phyloP scores from a whole-genome alignment of 2,329 filamentous ascomycete species.

The Sarocladium kiliense region DNA sequence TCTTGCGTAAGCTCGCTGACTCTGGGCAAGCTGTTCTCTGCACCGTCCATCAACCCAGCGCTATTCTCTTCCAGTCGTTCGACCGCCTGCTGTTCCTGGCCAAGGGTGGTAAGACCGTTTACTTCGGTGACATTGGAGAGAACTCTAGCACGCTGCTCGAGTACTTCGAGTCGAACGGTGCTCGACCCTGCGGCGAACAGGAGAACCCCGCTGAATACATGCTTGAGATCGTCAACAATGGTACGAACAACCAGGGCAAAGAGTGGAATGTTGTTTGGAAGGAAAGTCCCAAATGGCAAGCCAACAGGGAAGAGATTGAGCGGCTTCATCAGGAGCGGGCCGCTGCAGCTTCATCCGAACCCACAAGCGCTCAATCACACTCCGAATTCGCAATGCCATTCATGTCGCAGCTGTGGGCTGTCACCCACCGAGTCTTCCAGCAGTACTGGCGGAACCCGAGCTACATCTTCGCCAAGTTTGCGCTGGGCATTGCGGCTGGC shows the following conservation, averaged over 20 bases:
- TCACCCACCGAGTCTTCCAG: conserved; percentile 66
- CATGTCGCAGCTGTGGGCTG: conserved; percentile 55
- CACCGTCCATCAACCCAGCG: conserved; percentile 51
- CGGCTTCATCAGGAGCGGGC: conserved; percentile 49
- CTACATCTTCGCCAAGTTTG: conserved; percentile 71
- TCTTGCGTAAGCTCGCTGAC: conserved; percentile 56
- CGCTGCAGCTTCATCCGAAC: background rate
- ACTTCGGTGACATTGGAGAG: conserved; percentile 62
- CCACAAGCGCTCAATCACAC: conserved; percentile 23
- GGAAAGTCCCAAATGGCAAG: conserved; percentile 42
- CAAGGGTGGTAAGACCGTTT: conserved; percentile 60
- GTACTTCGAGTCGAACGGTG: conserved; percentile 64
- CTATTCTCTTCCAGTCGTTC: conserved; percentile 49
- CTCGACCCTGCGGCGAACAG: conserved; percentile 39
- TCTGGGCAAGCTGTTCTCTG: conserved; percentile 49
- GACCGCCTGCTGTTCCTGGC: conserved; percentile 61
- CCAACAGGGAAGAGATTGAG: conserved; percentile 57
- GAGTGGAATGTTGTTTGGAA: conserved; percentile 69
- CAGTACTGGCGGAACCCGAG: conserved; percentile 72
- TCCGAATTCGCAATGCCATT: conserved; percentile 79
- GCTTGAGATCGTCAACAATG: conserved; percentile 46
- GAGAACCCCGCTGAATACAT: conserved; percentile 71
- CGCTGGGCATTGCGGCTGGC: conserved; percentile 52
- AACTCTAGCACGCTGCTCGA: conserved; percentile 51
- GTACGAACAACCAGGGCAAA: conserved; percentile 29